These are phyloP conservation scores for Podospora tetraspora DNA, from an alignment of 495 filamentous ascomycete species.

Conservation along the genomic window DNA sequence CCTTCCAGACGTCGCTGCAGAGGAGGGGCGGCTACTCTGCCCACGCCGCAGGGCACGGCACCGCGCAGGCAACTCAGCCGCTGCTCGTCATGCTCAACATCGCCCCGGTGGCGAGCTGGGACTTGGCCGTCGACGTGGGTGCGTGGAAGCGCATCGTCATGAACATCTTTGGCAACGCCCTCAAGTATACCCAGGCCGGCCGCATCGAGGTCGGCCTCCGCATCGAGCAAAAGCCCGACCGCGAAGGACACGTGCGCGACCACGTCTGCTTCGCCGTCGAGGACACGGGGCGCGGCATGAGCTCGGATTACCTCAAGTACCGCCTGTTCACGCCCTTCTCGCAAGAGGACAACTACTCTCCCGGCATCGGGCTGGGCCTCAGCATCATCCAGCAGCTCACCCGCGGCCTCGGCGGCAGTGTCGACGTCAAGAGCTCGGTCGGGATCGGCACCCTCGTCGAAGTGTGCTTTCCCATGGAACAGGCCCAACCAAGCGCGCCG, in stretches of 20 bases:
- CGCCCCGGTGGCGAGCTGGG: conserved; percentile 28
- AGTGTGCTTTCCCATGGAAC: conserved; percentile 43
- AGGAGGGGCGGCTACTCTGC: not conserved
- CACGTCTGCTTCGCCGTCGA: conserved; percentile 38
- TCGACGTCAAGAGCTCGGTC: conserved; percentile 44
- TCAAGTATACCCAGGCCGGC: conserved; percentile 70
- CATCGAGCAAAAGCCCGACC: conserved; percentile 11
- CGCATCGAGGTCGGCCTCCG: conserved; percentile 58
- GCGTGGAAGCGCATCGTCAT: conserved; percentile 59
- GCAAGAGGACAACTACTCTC: conserved; percentile 61
- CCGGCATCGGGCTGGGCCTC: conserved; percentile 66
- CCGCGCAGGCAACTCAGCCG: conserved; percentile 12
- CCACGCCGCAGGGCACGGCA: not conserved
- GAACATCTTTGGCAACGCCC: conserved; percentile 77
- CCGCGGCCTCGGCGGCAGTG: conserved; percentile 51
- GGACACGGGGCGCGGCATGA: conserved; percentile 67
- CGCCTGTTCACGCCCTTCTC: conserved; percentile 64
- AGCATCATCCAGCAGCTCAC: conserved; percentile 65
- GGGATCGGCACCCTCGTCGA: conserved; percentile 38
- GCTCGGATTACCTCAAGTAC: conserved; percentile 60
- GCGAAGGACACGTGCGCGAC: not conserved
- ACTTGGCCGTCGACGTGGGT: conserved; percentile 36
- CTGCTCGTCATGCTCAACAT: conserved; percentile 38
- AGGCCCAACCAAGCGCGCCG: not conserved
- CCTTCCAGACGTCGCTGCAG: conserved; percentile 15